Conservation (phyloP, 2,329 filamentous ascomycete species). For the Exophiala sp. region DNA sequence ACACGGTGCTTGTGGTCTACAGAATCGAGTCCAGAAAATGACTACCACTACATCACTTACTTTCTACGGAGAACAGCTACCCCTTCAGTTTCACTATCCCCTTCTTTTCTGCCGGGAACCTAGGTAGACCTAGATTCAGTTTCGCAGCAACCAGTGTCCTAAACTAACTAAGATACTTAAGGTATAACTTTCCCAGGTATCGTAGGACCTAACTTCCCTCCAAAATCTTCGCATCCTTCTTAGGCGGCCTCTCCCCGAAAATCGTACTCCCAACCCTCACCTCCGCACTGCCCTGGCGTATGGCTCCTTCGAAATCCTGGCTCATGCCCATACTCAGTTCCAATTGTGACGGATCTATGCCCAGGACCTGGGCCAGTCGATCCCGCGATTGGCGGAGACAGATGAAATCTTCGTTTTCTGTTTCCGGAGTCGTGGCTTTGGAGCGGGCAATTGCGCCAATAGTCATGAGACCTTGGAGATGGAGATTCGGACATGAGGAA, state of each 20-base stretch:
- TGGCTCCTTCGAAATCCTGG: slow-evolving; percentile 85
- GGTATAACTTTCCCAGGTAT: too few species aligned
- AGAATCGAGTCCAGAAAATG: too few species aligned
- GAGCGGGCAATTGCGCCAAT: slow-evolving; percentile 91
- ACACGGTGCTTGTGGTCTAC: too few species aligned
- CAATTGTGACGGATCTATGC: slow-evolving; percentile 49
- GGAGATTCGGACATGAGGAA: slow-evolving; percentile 58
- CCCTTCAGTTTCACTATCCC: too few species aligned
- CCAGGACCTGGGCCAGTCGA: slow-evolving; percentile 58
- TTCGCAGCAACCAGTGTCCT: too few species aligned
- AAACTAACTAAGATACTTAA: too few species aligned
- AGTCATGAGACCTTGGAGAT: slow-evolving; percentile 84
- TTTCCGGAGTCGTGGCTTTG: slow-evolving; percentile 63
- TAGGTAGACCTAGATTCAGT: too few species aligned
- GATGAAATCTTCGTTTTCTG: slow-evolving; percentile 87
- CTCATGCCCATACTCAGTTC: slow-evolving; percentile 99
- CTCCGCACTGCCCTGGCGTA: slow-evolving; percentile 76
- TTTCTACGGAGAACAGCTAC: too few species aligned
- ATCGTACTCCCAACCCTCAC: slow-evolving; percentile 91
- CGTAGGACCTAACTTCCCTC: too few species aligned
- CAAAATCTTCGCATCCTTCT: slow-evolving; percentile 74
- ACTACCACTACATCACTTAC: too few species aligned
- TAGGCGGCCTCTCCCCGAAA: slow-evolving; percentile 76
- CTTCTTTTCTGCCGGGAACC: too few species aligned
- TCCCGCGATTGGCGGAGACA: slow-evolving; percentile 64